A percentile compares a stretch with the other conserved stretches of the same genome.
Evolutionary conservation across 2,329 filamentous ascomycete species (phyloP).

Genomic region (Fusarium austroafricanum): DNA sequence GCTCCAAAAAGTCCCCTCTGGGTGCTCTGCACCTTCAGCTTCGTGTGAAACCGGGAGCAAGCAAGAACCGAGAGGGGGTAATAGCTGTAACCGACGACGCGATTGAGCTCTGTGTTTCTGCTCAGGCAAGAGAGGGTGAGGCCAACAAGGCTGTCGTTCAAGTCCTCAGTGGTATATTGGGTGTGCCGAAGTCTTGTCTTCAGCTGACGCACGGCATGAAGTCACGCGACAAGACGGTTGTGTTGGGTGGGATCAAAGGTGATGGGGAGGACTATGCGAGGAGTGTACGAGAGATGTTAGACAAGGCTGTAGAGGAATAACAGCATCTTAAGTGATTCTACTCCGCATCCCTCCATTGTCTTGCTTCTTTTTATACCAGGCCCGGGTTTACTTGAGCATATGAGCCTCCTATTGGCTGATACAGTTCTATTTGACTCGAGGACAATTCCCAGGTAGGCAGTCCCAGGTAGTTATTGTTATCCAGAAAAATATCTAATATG

Average conservation of each 20-base stretch:
- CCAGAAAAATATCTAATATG: background rate
- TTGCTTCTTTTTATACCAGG: background rate
- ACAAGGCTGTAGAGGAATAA: conserved; percentile 42
- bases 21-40: conserved; percentile 70
- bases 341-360: no score
- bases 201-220: conserved; percentile 72
- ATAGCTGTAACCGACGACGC: conserved; percentile 64
- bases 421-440: background rate
- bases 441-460: background rate
- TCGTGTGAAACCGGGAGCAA: conserved; percentile 74
- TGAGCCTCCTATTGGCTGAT: conserved; percentile 20
- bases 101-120: conserved; percentile 74
- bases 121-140: conserved; percentile 73
- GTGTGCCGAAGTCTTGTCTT: conserved; percentile 72
- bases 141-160: conserved; percentile 75
- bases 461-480: background rate
- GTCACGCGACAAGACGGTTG: conserved; percentile 72
- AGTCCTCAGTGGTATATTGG: conserved; percentile 70
- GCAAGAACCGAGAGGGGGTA: conserved; percentile 71
- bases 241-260: conserved; percentile 52
- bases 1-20: conserved; percentile 58
- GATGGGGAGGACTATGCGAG: conserved; percentile 47
- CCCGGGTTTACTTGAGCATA: background rate
- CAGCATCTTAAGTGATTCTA: background rate
- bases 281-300: conserved; percentile 46